Conservation (phyloP, 495 filamentous ascomycete genomes). For the Neurospora africana region DNA sequence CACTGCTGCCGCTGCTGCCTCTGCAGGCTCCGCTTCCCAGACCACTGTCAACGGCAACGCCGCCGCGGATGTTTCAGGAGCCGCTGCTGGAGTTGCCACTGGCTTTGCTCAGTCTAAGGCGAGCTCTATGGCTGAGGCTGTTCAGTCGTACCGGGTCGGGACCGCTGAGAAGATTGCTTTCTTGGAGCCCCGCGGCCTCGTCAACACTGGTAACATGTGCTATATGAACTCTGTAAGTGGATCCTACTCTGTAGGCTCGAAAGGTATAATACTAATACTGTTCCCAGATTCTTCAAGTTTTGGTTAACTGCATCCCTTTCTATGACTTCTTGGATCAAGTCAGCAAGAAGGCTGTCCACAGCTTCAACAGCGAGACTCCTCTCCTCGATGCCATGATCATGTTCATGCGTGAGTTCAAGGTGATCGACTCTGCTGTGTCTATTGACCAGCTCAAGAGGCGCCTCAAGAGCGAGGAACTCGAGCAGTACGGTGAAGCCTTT, state of each 20-base stretch:
- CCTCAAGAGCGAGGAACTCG: constrained; percentile 71
- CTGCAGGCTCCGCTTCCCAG: constrained; percentile 14
- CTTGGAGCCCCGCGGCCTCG: constrained; percentile 85
- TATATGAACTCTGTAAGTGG: constrained; percentile 96
- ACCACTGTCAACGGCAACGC: constrained; percentile 10
- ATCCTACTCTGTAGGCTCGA: background rate
- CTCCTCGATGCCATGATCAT: constrained; percentile 92
- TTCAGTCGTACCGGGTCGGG: constrained; percentile 53
- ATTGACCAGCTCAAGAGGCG: constrained; percentile 61
- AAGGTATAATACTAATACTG: background rate
- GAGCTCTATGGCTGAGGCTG: constrained; percentile 59
- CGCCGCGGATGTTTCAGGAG: constrained; percentile 8
- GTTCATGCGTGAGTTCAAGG: constrained; percentile 88
- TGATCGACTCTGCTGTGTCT: constrained; percentile 68
- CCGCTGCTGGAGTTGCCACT: constrained; percentile 13
- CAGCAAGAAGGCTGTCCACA: constrained; percentile 70
- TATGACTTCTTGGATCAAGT: constrained; percentile 88
- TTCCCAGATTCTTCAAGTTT: constrained; percentile 74
- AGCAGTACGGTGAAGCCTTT: constrained; percentile 84
- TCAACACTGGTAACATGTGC: constrained; percentile 98
- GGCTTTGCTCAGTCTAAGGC: constrained; percentile 44
- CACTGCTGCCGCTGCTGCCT: constrained; percentile 14
- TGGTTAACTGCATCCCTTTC: constrained; percentile 88
- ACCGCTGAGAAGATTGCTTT: constrained; percentile 61
- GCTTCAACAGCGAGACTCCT: constrained; percentile 90